Evolutionary conservation across 2,329 filamentous ascomycete genomes (phyloP), one percentile per base, ranked within the genome.

Genomic region (Epichloe bromicola): DNA sequence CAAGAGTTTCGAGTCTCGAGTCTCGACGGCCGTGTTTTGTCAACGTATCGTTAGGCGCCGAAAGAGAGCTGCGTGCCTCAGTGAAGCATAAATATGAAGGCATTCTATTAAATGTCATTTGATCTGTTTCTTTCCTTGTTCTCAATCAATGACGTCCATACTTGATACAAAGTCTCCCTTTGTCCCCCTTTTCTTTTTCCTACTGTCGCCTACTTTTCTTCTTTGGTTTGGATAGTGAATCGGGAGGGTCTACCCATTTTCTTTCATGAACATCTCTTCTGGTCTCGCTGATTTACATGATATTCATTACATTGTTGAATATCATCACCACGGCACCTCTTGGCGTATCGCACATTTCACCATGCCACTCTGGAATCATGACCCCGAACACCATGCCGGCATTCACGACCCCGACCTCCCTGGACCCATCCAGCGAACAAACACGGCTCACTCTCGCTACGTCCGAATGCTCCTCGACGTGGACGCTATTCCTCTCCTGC

Each of bases 391-490:
- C 36, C 52, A 58, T 37, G 41, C 45, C 26, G 39, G 50, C 4
- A 40, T 39, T 14, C 42, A 54, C 14, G 38, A 45, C 3, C 53
- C 49, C 5, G 53, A 51, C 55, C 56, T 5, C 3, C 56, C 51
- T 6, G 54, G 49, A 38, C 54, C 56, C 15, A 51, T 54, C 30
- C 36, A 53, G 8, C 44, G 54, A 3, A 53, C 57, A 54, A 60
- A 60, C 54, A 59, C 58, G 15, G 55, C 54, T n/a, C 60, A 67
- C 48, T 65, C 68, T 19, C 63, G 63, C 30, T 74, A 73, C 56
- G 64, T 69, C 38, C 61, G 67, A 53, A 76, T 76, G 70, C 66
- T 75, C 7, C 65, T 74, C 23, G 63, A 67, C 37, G 63, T 73
- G n/a, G 70, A 75, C 55, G 57, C 62, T 38, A 73, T 77, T 45